Conservation (phyloP, 371 early-diverging fungal species). For the Saksenaea vasiformis region DNA sequence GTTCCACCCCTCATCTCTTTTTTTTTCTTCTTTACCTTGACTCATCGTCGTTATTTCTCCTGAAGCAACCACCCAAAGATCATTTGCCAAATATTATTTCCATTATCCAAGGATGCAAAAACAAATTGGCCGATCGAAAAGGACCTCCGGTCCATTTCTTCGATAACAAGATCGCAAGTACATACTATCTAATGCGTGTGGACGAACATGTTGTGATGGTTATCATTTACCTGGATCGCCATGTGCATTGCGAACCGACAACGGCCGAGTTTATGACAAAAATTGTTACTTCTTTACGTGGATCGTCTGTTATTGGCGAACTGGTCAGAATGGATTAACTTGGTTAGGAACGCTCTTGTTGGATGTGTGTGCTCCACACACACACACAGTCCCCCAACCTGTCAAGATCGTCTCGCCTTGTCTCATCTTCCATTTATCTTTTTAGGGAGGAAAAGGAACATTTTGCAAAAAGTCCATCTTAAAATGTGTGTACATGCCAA, state of each 20-base stretch:
- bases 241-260: constrained; percentile 48
- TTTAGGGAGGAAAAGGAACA: neutral
- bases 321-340: constrained; percentile 29
- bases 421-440: neutral
- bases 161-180: constrained; percentile 57
- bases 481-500: constrained; percentile 3
- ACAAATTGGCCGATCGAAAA: constrained; percentile 46
- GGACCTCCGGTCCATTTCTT: constrained; percentile 50
- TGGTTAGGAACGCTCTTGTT: neutral
- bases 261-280: constrained; percentile 57
- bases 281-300: constrained; percentile 39
- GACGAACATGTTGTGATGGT: constrained; percentile 61
- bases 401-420: neutral
- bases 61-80: constrained; percentile 58
- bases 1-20: too few species aligned
- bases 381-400: too few species aligned
- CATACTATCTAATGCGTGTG: constrained; percentile 61
- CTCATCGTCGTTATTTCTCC: neutral
- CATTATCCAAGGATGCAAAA: constrained; percentile 59
- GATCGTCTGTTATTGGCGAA: constrained; percentile 41
- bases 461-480: neutral
- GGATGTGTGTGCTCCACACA: neutral
- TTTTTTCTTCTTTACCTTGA: too few species aligned
- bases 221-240: constrained; percentile 61
- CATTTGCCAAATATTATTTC: constrained; percentile 67